These are phyloP conservation scores for Rhodotorula diobovata DNA, from an alignment of 768 basidiomycete genomes.

Conservation along the genomic window DNA sequence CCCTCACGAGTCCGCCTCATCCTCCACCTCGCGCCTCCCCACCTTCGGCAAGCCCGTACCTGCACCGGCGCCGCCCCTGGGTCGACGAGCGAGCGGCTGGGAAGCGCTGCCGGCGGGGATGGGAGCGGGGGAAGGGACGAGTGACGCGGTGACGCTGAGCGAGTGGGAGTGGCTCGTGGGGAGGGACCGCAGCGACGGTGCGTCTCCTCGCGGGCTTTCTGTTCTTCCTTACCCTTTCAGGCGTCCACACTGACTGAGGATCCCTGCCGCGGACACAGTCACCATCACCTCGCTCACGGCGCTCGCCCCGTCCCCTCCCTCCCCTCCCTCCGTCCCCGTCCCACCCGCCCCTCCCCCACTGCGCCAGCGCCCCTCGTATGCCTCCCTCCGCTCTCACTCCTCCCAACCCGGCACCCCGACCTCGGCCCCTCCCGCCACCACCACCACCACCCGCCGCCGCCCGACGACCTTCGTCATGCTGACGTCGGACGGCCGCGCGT, in stretches of 20 bases:
- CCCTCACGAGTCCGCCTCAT: too few species aligned
- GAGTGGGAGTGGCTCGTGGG: slow-evolving; percentile 38
- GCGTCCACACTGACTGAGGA: not conserved
- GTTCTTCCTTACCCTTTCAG: not conserved
- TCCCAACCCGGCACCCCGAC: too few species aligned
- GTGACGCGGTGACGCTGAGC: slow-evolving; percentile 19
- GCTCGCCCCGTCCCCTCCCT: not conserved
- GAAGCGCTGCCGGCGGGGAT: not conserved
- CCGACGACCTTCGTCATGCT: slow-evolving; percentile 25
- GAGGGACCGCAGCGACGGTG: slow-evolving; percentile 11
- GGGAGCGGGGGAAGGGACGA: not conserved
- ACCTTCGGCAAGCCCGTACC: not conserved
- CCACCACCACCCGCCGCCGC: not conserved
- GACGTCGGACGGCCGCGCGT: slow-evolving; percentile 42
- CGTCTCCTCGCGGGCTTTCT: not conserved
- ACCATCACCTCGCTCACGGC: slow-evolving; percentile 19
- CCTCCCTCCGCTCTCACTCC: not conserved
- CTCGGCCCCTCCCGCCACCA: not conserved
- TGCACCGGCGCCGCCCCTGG: not conserved
- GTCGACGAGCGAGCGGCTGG: not conserved
- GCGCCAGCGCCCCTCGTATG: not conserved
- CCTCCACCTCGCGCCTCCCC: not conserved
- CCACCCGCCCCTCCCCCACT: not conserved
- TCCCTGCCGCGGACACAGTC: not conserved
- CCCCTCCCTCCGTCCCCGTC: not conserved